Evolutionary conservation across 768 basidiomycete genomes (phyloP).

Genomic region (Suillus variegatus): DNA sequence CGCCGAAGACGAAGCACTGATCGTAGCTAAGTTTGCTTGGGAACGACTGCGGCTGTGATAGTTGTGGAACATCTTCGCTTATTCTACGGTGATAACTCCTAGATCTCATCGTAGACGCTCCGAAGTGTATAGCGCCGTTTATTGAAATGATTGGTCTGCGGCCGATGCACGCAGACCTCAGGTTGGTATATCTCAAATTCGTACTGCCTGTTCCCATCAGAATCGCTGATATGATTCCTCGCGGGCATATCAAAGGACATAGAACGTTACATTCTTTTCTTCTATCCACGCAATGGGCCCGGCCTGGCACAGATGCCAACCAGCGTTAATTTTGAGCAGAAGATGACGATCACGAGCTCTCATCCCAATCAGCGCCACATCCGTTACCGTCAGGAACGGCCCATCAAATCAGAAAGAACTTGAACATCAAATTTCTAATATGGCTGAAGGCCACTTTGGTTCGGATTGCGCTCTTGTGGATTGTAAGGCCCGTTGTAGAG

Average conservation of each 20-base stretch:
- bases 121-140: background rate
- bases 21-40: background rate
- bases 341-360: background rate
- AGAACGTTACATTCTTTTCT: background rate
- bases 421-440: constrained; percentile 7
- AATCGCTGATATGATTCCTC: background rate
- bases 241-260: background rate
- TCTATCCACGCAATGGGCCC: background rate
- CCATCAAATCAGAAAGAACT: constrained; percentile 1
- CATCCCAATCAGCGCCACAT: constrained; percentile 10
- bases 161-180: background rate
- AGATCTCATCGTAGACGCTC: background rate
- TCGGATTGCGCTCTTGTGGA: background rate
- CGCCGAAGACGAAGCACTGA: background rate
- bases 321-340: background rate
- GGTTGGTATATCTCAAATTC: background rate
- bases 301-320: background rate
- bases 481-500: constrained; percentile 6
- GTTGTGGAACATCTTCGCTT: background rate
- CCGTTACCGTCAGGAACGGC: constrained; percentile 5
- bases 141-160: background rate
- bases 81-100: background rate
- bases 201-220: background rate
- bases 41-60: background rate
- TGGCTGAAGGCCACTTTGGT: background rate